Percentiles rank a stretch among this genome's conserved stretches.
Conservation (phyloP, 1,284 basidiomycete species). For the Cryptococcus deneoformans region DNA sequence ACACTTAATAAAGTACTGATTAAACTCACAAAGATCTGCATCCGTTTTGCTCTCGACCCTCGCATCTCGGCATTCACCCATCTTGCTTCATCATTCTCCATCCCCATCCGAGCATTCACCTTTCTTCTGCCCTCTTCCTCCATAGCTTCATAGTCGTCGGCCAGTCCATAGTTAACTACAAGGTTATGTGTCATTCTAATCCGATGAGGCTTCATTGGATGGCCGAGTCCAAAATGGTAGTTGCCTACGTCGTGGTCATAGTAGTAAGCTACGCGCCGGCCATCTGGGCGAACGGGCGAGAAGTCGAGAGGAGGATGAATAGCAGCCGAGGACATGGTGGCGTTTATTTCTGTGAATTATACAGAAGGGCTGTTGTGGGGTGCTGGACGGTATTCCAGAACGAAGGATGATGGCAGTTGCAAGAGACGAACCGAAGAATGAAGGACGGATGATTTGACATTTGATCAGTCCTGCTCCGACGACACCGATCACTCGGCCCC, state of each 20-base stretch:
- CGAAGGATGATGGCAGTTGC: no score
- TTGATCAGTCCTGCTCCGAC: no score
- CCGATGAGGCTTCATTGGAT: slow-evolving; percentile 93
- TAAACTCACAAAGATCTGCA: slow-evolving; percentile 76
- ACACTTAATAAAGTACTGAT: not conserved
- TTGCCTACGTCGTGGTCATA: slow-evolving; percentile 45
- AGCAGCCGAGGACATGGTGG: no score
- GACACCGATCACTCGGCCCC: no score
- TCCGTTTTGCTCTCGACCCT: slow-evolving; percentile 52
- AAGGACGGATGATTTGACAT: no score
- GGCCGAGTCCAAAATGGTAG: slow-evolving; percentile 74
- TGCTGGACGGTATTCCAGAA: no score
- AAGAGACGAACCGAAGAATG: no score
- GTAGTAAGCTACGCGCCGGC: slow-evolving; percentile 26
- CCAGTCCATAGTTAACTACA: slow-evolving; percentile 80
- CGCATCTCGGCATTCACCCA: slow-evolving; percentile 24
- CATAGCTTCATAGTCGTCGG: slow-evolving; percentile 24
- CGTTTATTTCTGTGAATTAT: no score
- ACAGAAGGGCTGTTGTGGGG: no score
- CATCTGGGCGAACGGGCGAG: slow-evolving; percentile 3
- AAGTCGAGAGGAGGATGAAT: not conserved
- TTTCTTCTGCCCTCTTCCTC: slow-evolving; percentile 20
- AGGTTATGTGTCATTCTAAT: slow-evolving; percentile 91
- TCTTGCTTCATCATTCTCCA: slow-evolving; percentile 19
- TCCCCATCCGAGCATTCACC: slow-evolving; percentile 19